Conservation (phyloP, 768 basidiomycete species). For the Cystofilobasidium ferigula region DNA sequence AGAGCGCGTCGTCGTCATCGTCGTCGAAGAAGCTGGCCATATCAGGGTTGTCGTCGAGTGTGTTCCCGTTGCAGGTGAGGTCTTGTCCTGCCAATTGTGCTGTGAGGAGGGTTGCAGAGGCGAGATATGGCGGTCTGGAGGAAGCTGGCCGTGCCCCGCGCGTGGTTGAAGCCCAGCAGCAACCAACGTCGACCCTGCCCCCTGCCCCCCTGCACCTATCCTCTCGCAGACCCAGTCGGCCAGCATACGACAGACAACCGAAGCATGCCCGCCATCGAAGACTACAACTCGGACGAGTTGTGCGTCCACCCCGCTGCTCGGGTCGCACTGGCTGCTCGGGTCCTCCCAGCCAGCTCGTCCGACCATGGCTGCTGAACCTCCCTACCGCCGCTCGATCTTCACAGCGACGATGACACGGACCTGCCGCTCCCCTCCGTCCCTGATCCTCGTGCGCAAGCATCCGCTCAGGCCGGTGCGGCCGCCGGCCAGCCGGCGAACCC, state of each 20-base stretch:
- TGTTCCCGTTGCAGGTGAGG: too few species aligned
- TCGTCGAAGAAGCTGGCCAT: constrained; percentile 25
- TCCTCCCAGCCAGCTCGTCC: background rate
- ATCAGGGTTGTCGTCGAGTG: background rate
- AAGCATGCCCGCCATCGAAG: constrained; percentile 18
- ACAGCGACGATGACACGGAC: constrained; percentile 25
- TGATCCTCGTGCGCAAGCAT: background rate
- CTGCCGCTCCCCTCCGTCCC: constrained; percentile 18
- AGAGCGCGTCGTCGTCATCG: constrained; percentile 3
- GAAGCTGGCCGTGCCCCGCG: too few species aligned
- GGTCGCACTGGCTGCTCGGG: background rate
- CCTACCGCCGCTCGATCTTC: background rate
- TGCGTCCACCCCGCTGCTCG: background rate
- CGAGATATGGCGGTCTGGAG: too few species aligned
- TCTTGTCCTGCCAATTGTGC: too few species aligned
- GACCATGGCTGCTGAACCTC: background rate
- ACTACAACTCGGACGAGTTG: constrained; percentile 25
- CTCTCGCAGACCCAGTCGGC: background rate
- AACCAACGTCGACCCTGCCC: too few species aligned
- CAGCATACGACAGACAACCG: background rate
- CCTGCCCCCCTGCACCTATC: background rate
- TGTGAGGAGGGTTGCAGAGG: too few species aligned
- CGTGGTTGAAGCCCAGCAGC: too few species aligned
- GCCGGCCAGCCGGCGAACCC: constrained; percentile 10
- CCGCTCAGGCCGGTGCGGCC: background rate